These are phyloP conservation scores for Candida sakaeoensis DNA, from an alignment of 805 yeast genomes.

Conservation along the genomic window DNA sequence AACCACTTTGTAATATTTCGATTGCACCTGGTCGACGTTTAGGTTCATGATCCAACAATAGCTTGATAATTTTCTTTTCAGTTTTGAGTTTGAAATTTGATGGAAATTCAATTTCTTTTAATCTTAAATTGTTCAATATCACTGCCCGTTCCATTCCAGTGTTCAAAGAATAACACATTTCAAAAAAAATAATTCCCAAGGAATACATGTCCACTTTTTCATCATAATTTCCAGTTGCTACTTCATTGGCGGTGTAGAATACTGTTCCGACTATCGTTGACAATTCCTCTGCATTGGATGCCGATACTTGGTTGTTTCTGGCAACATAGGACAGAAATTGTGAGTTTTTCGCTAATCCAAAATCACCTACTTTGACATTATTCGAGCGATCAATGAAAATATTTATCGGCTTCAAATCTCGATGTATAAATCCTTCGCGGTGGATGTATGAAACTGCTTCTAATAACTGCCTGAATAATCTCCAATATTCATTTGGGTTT, in stretches of 20 bases:
- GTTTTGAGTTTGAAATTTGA: conserved; percentile 54
- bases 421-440: conserved; percentile 88
- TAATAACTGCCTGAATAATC: conserved; percentile 77
- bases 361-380: conserved; percentile 93
- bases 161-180: conserved; percentile 80
- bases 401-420: conserved; percentile 94
- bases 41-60: conserved; percentile 78
- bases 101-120: conserved; percentile 64
- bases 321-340: conserved; percentile 44
- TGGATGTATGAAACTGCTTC: conserved; percentile 92
- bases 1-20: conserved; percentile 71
- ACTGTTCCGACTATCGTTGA: conserved; percentile 95
- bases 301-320: conserved; percentile 34
- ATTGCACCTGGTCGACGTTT: conserved; percentile 74
- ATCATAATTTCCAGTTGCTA: conserved; percentile 74
- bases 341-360: conserved; percentile 91
- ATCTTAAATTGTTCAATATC: conserved; percentile 63
- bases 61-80: conserved; percentile 65
- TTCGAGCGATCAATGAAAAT: conserved; percentile 88
- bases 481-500: conserved; percentile 81
- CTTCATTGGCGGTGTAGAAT: conserved; percentile 88
- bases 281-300: conserved; percentile 66
- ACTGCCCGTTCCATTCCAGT: conserved; percentile 93
- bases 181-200: conserved; percentile 90
- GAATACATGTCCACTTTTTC: conserved; percentile 97